Evolutionary conservation across 1,139 yeast species (phyloP), one percentile per base, ranked within the genome.

Genomic region (Hemisphaericaspora xylofermentans): DNA sequence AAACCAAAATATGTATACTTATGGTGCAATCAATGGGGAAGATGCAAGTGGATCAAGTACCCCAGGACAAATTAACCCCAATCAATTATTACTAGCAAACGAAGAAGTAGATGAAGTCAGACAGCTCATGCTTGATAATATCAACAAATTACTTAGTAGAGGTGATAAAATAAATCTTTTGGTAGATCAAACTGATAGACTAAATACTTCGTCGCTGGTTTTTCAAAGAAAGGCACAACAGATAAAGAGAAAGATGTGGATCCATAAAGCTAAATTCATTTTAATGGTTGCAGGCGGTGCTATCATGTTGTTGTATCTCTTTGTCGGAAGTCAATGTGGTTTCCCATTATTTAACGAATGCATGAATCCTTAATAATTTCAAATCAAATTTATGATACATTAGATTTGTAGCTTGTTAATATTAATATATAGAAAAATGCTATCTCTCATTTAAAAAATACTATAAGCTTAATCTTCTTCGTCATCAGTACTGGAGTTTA

Each of bases 121-220:
- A 37, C 75, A 73, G 39, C 63, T 83, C 38, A 82, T 83, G 88
- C 76, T 80, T 54, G 87, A 82, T 45, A 83, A 83, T 52, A 81
- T 83, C 42, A 83, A 79, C 52, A 78, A 78, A 54, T 67, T 89
- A 19, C 68, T 89, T 54, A 82, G 81, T 53, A 74, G 97, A 42
- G 96, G 95, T 10, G 96, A 88, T 53, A 75, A 87, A 43, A 80
- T 89, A 44, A 80, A 81, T 47, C 63, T 78, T 38, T 70, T 89
- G 46, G 95, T 88, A 14, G 86, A 84, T 57, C 89, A 89, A 58
- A 88, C 96, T 1, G 87, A 86, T 48, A 71, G 82, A 41, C 72
- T 88, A 61, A 87, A 84, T 49, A 73, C 76, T 22, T 78, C 81
- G 27, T 80, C 95, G 4, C 78, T 73, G 63, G 77, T 84, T 35